Conservation (phyloP, 2,329 filamentous ascomycete genomes). For the Fusarium phyllophilum region DNA sequence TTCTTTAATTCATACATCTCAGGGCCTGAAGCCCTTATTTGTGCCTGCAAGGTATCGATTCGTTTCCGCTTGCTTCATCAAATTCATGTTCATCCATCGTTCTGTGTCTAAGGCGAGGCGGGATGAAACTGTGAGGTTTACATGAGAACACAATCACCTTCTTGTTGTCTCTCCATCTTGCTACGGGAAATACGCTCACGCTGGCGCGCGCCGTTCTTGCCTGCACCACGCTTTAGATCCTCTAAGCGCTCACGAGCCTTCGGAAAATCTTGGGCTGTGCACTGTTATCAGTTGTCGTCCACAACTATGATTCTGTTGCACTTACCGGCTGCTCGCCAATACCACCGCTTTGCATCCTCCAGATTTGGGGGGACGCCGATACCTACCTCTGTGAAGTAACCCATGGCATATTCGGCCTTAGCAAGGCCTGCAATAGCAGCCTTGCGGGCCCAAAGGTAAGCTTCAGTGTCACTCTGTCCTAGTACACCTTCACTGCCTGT, state of each 20-base stretch:
- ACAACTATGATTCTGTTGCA: conserved; percentile 40
- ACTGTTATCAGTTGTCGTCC: conserved; percentile 42
- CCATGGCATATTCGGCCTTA: conserved; percentile 97
- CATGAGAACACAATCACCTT: conserved; percentile 90
- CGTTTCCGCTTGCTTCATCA: background rate
- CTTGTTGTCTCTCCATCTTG: conserved; percentile 83
- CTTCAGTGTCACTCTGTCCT: conserved; percentile 92
- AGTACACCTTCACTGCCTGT: conserved; percentile 90
- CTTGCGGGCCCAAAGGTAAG: conserved; percentile 96
- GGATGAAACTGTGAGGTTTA: conserved; percentile 52
- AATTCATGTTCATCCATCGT: background rate
- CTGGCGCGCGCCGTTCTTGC: conserved; percentile 74
- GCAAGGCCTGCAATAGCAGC: conserved; percentile 87
- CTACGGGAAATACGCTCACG: conserved; percentile 84
- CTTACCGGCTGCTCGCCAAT: conserved; percentile 95
- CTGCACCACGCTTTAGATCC: conserved; percentile 81
- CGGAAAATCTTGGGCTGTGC: conserved; percentile 87
- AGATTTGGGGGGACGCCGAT: conserved; percentile 88
- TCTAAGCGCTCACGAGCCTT: conserved; percentile 94
- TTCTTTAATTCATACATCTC: conserved; percentile 1
- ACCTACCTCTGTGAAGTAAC: conserved; percentile 95
- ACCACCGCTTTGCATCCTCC: conserved; percentile 98
- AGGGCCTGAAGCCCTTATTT: background rate
- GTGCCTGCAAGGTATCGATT: background rate
- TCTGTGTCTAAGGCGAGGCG: background rate